Percentiles rank a stretch among this genome's conserved stretches.
These are phyloP conservation scores for Boletus sensibilis DNA, from an alignment of 768 basidiomycete genomes.

Conservation along the genomic window DNA sequence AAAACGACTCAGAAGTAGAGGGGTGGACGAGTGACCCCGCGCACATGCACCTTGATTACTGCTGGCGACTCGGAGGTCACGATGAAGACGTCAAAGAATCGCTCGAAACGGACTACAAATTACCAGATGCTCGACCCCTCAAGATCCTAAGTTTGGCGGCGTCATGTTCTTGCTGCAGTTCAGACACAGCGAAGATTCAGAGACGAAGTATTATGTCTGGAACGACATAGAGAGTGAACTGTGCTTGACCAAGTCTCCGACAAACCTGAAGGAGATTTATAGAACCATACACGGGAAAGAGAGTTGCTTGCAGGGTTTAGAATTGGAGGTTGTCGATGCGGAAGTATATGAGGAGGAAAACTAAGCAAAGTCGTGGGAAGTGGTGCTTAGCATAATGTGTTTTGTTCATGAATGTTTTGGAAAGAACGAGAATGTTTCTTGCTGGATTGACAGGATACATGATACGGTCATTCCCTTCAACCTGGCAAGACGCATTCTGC, in stretches of 20 bases:
- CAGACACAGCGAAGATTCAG: not conserved
- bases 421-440: not conserved
- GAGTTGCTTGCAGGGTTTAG: not conserved
- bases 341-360: not conserved
- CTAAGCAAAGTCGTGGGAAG: not conserved
- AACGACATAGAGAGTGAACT: not conserved
- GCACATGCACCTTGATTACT: not conserved
- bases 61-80: not conserved
- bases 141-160: not conserved
- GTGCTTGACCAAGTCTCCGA: not conserved
- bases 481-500: no score
- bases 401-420: not conserved
- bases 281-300: not conserved
- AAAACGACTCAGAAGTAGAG: no score
- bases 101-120: not conserved
- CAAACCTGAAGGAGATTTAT: not conserved
- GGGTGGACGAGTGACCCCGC: not conserved
- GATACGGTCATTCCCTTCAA: not conserved
- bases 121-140: not conserved
- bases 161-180: not conserved
- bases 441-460: not conserved
- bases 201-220: not conserved
- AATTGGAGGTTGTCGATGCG: not conserved
- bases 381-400: not conserved
- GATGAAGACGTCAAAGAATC: not conserved